These are phyloP conservation scores for Mycena chlorophos DNA, from an alignment of 768 basidiomycete genomes.

Conservation along the genomic window DNA sequence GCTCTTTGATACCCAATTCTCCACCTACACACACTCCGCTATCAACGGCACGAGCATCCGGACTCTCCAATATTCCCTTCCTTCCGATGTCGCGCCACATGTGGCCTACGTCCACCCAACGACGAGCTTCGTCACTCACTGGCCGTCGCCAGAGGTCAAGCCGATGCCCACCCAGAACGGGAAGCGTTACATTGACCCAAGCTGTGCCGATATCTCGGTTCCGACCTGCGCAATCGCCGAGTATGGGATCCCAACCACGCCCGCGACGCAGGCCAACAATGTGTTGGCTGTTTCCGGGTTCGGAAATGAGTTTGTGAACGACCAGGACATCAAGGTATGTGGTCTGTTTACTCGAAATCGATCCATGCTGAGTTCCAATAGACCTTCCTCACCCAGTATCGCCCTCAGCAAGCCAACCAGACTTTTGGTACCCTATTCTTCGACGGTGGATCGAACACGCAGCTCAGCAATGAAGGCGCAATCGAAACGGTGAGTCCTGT, in stretches of 20 bases:
- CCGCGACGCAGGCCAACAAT: constrained; percentile 19
- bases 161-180: not conserved
- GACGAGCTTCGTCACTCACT: constrained; percentile 16
- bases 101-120: constrained; percentile 27
- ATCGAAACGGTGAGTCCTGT: constrained; percentile 26
- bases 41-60: constrained; percentile 18
- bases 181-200: not conserved
- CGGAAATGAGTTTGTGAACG: constrained; percentile 18
- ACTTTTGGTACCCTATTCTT: constrained; percentile 24
- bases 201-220: not conserved
- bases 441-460: constrained; percentile 29
- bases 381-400: constrained; percentile 21
- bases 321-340: not conserved
- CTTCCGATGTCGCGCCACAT: constrained; percentile 18
- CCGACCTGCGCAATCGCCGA: constrained; percentile 18
- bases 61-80: constrained; percentile 26
- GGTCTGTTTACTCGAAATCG: not conserved
- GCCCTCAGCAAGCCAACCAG: constrained; percentile 23
- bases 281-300: constrained; percentile 22
- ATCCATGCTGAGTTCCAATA: constrained; percentile 9
- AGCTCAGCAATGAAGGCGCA: no score
- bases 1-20: constrained; percentile 22
- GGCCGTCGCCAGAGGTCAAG: constrained; percentile 1
- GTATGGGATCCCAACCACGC: constrained; percentile 24
- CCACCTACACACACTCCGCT: constrained; percentile 11